phyloP scores from a whole-genome alignment of 225 moss, liverwort and hornwort species.

The Polytrichum formosum region DNA sequence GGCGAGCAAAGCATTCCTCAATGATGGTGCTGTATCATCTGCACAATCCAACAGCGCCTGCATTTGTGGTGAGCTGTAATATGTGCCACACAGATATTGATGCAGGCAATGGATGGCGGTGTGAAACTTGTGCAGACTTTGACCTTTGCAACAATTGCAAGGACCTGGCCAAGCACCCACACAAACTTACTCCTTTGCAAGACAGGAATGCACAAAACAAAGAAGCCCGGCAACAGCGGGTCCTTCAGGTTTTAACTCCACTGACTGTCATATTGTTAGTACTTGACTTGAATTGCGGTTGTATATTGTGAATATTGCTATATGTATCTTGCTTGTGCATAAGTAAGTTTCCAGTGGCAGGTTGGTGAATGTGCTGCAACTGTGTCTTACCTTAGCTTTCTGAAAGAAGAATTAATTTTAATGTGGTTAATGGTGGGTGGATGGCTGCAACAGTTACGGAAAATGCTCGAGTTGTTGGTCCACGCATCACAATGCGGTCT shows the following conservation, averaged over 20 bases:
- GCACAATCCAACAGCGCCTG: constrained; percentile 97
- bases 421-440: constrained; percentile 18
- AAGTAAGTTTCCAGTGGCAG: not conserved
- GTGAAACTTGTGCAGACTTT: constrained; percentile 98
- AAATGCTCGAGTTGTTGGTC: constrained; percentile 93
- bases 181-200: constrained; percentile 80
- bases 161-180: constrained; percentile 77
- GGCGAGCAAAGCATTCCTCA: constrained; percentile 94
- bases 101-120: constrained; percentile 94
- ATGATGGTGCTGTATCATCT: constrained; percentile 99
- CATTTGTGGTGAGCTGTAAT: constrained; percentile 96
- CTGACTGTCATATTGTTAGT: not conserved
- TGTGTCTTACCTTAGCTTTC: no score
- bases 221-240: constrained; percentile 93
- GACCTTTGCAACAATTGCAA: constrained; percentile 93
- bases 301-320: no score
- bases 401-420: no score
- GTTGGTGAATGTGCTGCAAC: not conserved
- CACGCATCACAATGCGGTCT: constrained; percentile 88
- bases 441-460: constrained; percentile 71
- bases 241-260: constrained; percentile 67
- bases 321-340: no score
- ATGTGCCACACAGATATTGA: constrained; percentile 89
- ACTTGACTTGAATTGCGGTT: not conserved
- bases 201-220: constrained; percentile 96